Base-by-base conservation (phyloP, 75 land plant species). In the Cupressus sempervirens region DNA sequence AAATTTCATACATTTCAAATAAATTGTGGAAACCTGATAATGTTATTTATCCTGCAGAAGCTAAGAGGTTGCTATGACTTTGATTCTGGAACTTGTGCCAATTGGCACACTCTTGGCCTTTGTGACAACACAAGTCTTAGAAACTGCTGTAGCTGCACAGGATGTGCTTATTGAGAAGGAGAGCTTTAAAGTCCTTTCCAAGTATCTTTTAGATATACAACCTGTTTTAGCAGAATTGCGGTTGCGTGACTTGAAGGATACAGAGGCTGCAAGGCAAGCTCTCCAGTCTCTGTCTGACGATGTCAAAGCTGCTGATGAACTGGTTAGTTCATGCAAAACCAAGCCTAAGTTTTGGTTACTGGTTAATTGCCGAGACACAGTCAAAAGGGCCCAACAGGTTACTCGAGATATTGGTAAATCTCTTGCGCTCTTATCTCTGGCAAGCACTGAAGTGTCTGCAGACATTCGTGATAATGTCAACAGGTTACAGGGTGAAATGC, bases 111-210 rank as follows among this genome's bases (percentile, higher is more conserved):
- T 90, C 68, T 83, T 93, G 54, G 83, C 94, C 20, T 34, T 91
- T 18, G 46, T 93, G 46, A 90, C 94, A 65, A 85, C 85, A 10
- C 88, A 91, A 83, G 91, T 93, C 16, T 53, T 93, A 1, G 90
- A 88, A 70, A 90, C 91, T 41, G 94, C 94, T 43, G 30, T 88
- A 18, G 94, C 94, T 52, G 94, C 94, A 45, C 88, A 90, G 36
- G 91, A 93, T 90, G 90, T 93, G 41, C 88, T 91, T 14, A 52
- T 91, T 56, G 94, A 91, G 84, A 93, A 90, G 73, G 94, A 91
- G 32, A 90, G 90, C 87, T 93, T 91, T 82, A 83, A 80, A 54
- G 82, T 65, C 7, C 88, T 93, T 34, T 88, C 93, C 26, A 85
- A 86, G 46, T 87, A 90, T 56, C 83, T 93, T 20, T 84, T 68